Evolutionary conservation across 345 rosid species (phyloP).

Genomic region (Limnanthes douglasii): DNA sequence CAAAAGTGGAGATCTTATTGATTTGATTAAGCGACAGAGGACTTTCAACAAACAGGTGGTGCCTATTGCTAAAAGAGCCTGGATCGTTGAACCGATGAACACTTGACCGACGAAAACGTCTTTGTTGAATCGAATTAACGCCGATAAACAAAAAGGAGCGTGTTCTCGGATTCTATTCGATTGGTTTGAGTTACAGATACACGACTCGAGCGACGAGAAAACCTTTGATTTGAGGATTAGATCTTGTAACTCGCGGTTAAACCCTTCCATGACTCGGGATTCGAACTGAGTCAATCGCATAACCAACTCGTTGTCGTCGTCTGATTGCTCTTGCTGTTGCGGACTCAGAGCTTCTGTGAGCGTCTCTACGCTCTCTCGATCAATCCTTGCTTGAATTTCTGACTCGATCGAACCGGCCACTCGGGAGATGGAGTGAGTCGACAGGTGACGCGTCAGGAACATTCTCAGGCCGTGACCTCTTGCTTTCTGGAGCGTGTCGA

Average conservation of each 20-base stretch:
- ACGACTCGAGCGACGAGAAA: constrained; percentile 16
- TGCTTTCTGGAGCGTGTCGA: constrained; percentile 18
- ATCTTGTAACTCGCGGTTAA: constrained; percentile 38
- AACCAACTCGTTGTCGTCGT: constrained; percentile 26
- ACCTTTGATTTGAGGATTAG: constrained; percentile 34
- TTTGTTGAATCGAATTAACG: constrained; percentile 47
- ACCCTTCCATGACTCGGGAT: constrained; percentile 30
- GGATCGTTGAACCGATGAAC: constrained; percentile 24
- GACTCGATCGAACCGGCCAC: constrained; percentile 48
- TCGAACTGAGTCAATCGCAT: constrained; percentile 27
- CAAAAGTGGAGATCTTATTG: constrained; percentile 44
- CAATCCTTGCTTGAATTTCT: constrained; percentile 68
- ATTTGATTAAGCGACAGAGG: constrained; percentile 23
- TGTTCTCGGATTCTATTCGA: constrained; percentile 25
- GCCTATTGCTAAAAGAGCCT: constrained; percentile 24
- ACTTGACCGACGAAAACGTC: constrained; percentile 62
- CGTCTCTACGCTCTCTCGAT: constrained; percentile 41
- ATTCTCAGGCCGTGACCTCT: constrained; percentile 22
- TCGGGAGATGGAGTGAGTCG: constrained; percentile 43
- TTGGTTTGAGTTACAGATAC: constrained; percentile 18
- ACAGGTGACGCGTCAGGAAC: constrained; percentile 41
- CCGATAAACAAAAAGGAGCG: constrained; percentile 22
- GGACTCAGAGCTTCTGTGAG: constrained; percentile 12
- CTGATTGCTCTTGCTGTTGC: neutral
- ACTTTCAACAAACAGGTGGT: constrained; percentile 23